Evolutionary conservation across 2,329 filamentous ascomycete genomes (phyloP), one percentile per base, ranked within the genome.

Genomic region (Thielaviopsis punctulata): DNA sequence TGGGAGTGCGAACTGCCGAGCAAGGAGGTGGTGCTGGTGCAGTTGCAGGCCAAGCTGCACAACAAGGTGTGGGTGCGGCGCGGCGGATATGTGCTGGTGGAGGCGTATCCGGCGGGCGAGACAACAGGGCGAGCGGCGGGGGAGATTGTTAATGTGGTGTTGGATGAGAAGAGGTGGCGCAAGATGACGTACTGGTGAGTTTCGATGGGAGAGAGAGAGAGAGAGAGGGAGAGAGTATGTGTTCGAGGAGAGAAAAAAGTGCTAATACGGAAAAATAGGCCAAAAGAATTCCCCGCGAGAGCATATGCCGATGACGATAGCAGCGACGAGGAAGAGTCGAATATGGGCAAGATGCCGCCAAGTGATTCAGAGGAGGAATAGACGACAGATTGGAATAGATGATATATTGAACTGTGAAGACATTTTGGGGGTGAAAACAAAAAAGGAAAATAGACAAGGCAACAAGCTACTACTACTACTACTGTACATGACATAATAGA

Each of bases 31-130:
- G 66, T 90, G 39, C 69, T 93, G 18, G 82, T 88, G 21, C 88
- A 95, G 70, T 77, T 98, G 19, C 83, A 86, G 9, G 72, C 86
- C 23, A 80, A 81, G 41, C 95, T 96, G 64, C 84, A 90, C 56
- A 92, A 86, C 58, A 92, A 86, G 2, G 86, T 96, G 57, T 96
- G 87, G 86, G 84, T 96, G 64, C 89, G 85, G 66, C 80, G 87
- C 18, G 85, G 88, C 25, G 86, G 87, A 0, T 96, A 82, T 65
- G 88, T 95, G 25, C 68, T 96, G 10, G 75, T 95, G 13, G 85
- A 96, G 58, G 60, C 71, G 15, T 82, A 77, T 22, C 72, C 73
- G 25, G 71, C 76, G 1, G 71, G 81, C 36, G 78, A 80, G 24
- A 78, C 80, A 49, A 81, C 83, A 45, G 87, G 87, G 60, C 88